Percentiles rank a stretch among this genome's conserved stretches.
These are phyloP conservation scores for Leptographium radiaticola DNA, from an alignment of 2,329 filamentous ascomycete genomes.

Conservation along the genomic window DNA sequence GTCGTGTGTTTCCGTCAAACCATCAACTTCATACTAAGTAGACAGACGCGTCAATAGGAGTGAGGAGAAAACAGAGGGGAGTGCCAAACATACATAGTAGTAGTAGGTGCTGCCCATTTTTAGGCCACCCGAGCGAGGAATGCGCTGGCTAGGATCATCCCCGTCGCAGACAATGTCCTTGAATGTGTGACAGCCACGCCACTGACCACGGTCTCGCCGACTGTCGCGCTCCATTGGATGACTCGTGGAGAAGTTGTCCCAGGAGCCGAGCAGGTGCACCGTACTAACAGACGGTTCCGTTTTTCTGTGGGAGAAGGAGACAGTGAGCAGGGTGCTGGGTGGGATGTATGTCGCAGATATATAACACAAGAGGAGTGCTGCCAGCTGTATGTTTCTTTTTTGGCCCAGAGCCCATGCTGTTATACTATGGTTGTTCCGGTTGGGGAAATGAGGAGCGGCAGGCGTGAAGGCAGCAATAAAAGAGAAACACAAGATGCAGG, in stretches of 20 bases:
- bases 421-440: neutral
- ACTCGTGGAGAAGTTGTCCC: slow-evolving; percentile 78
- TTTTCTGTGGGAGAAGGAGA: slow-evolving; percentile 28
- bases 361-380: neutral
- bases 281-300: slow-evolving; percentile 48
- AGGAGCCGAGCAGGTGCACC: slow-evolving; percentile 77
- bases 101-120: slow-evolving; percentile 92
- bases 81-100: slow-evolving; percentile 62
- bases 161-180: slow-evolving; percentile 77
- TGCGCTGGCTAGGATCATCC: slow-evolving; percentile 36
- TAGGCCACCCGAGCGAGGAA: slow-evolving; percentile 61
- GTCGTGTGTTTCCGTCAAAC: slow-evolving; percentile 65
- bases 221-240: slow-evolving; percentile 74
- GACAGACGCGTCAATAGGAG: slow-evolving; percentile 14
- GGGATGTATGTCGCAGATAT: neutral
- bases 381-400: neutral
- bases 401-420: neutral
- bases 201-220: slow-evolving; percentile 61
- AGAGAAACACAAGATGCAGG: neutral
- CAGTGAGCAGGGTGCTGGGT: neutral
- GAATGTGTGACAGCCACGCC: slow-evolving; percentile 81
- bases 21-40: slow-evolving; percentile 77
- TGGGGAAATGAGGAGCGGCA: neutral
- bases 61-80: neutral
- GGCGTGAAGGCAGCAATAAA: neutral